phyloP scores from a whole-genome alignment of 257 asterid genomes.

The Solanum infundibuliforme region DNA sequence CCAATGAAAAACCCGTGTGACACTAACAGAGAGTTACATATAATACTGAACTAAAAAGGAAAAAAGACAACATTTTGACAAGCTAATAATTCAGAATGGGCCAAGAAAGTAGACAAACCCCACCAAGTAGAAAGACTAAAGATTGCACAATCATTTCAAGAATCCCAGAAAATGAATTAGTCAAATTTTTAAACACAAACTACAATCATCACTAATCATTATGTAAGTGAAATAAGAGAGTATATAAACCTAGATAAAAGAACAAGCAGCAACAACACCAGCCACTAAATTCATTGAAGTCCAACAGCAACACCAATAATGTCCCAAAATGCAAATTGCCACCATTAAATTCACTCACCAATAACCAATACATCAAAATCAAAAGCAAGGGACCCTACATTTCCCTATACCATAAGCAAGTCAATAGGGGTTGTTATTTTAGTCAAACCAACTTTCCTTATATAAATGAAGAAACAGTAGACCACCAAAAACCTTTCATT shows the following conservation, averaged over 20 bases:
- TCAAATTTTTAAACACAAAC: not conserved
- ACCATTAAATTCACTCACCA: constrained; percentile 1
- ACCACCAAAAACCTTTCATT: not conserved
- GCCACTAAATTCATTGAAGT: not conserved
- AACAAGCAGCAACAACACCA: not conserved
- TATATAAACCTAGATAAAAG: not conserved
- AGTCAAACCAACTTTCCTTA: not conserved
- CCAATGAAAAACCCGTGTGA: not conserved
- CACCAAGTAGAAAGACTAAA: not conserved
- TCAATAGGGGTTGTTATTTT: not conserved
- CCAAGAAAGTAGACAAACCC: not conserved
- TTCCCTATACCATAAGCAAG: not conserved
- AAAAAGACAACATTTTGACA: not conserved
- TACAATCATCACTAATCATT: not conserved
- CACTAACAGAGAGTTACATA: not conserved
- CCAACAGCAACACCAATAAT: not conserved
- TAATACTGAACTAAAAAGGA: not conserved
- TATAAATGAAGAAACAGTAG: not conserved
- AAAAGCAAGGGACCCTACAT: not conserved
- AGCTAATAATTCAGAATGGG: not conserved
- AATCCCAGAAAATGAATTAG: not conserved
- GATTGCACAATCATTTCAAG: not conserved
- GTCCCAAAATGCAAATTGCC: not conserved
- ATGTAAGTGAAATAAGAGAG: not conserved
- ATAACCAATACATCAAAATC: not conserved